phyloP scores from a whole-genome alignment of 106 monocot genomes.

The Phalaenopsis equestris region DNA sequence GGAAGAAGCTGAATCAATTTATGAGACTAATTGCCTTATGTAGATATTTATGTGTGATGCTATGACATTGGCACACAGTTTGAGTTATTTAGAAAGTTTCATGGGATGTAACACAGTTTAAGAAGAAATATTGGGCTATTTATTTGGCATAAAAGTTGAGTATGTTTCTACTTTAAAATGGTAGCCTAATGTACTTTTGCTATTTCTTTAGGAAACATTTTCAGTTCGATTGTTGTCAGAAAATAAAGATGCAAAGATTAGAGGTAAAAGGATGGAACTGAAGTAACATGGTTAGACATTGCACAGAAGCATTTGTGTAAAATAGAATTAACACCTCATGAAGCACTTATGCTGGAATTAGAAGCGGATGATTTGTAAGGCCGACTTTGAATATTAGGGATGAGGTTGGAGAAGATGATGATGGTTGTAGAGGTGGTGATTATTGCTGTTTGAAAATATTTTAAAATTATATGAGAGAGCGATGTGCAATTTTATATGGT shows the following conservation, averaged over 20 bases:
- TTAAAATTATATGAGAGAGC: background rate
- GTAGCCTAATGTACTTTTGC: background rate
- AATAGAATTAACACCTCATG: background rate
- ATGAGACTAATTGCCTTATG: background rate
- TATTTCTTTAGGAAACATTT: background rate
- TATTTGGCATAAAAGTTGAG: background rate
- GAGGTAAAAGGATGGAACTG: background rate
- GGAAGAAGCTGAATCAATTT: background rate
- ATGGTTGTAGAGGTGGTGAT: background rate
- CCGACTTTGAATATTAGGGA: background rate
- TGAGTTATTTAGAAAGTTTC: background rate
- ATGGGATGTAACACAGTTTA: background rate
- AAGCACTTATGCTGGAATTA: background rate
- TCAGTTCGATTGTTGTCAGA: background rate
- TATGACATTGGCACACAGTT: background rate
- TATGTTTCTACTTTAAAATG: slow-evolving; percentile 1
- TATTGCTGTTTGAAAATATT: background rate
- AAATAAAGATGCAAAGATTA: background rate
- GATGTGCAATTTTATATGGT: background rate
- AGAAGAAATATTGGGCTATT: background rate
- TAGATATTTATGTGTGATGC: background rate
- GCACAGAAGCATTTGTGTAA: background rate
- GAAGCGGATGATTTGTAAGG: background rate
- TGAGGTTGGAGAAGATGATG: background rate
- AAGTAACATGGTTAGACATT: background rate